phyloP scores from a whole-genome alignment of 495 filamentous ascomycete genomes.

The Alectoria sarmentosa region DNA sequence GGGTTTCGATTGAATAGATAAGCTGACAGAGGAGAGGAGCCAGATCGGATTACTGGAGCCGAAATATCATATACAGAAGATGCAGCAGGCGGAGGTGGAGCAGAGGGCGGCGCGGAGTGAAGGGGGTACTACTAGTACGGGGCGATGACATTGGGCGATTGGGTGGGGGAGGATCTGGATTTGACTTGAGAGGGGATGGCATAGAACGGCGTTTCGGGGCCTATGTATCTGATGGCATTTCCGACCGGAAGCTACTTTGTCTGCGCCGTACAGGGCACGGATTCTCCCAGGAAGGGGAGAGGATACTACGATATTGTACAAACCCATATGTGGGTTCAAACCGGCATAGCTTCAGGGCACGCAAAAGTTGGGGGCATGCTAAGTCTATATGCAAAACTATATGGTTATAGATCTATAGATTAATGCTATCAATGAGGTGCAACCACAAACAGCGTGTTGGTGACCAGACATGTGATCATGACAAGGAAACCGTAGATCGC shows the following conservation, averaged over 20 bases:
- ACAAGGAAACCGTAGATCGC: constrained; percentile 78
- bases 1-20: no score
- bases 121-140: not conserved
- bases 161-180: not conserved
- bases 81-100: constrained; percentile 16
- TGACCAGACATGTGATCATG: constrained; percentile 80
- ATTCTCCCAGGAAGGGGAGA: not conserved
- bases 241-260: not conserved
- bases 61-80: constrained; percentile 20
- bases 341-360: no score
- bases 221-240: not conserved
- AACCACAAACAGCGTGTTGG: constrained; percentile 70
- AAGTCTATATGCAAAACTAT: constrained; percentile 1
- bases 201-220: not conserved
- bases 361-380: not conserved
- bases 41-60: constrained; percentile 28
- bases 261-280: not conserved
- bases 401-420: not conserved
- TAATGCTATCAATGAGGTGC: constrained; percentile 27
- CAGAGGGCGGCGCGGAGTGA: constrained; percentile 8
- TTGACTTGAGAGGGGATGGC: not conserved
- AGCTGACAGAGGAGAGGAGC: no score
- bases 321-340: not conserved
- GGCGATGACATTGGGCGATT: constrained; percentile 5
- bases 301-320: not conserved